Evolutionary conservation across 2,329 filamentous ascomycete species (phyloP).

Genomic region (Orbilia blumenaviensis): DNA sequence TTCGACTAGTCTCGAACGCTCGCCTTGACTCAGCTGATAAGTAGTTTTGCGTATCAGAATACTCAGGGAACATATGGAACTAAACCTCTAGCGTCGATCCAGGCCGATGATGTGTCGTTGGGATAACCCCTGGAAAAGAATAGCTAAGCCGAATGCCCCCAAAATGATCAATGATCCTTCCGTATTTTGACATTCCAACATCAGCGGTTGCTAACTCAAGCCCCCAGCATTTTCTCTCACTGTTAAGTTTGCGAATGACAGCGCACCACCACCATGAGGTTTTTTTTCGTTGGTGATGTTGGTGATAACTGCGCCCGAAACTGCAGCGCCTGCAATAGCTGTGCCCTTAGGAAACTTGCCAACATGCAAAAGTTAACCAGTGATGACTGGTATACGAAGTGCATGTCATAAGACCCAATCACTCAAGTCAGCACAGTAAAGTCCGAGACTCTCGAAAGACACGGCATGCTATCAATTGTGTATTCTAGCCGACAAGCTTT

Average conservation of each 20-base stretch:
- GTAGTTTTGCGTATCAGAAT: not conserved
- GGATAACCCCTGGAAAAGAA: constrained; percentile 23
- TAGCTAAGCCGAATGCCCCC: not conserved
- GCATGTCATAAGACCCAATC: not conserved
- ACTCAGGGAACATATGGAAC: not conserved
- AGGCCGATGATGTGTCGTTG: constrained; percentile 14
- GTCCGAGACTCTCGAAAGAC: too few species aligned
- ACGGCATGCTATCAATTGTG: not conserved
- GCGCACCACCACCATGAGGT: not conserved
- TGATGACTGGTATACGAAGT: not conserved
- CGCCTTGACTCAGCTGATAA: not conserved
- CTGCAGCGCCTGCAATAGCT: not conserved
- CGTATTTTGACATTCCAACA: not conserved
- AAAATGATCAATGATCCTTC: not conserved
- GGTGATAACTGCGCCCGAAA: not conserved
- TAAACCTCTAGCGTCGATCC: not conserved
- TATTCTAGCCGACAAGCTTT: not conserved
- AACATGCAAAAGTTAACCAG: not conserved
- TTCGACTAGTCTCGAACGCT: too few species aligned
- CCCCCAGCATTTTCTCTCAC: not conserved
- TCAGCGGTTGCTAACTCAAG: not conserved
- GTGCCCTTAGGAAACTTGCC: not conserved
- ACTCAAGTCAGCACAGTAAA: not conserved
- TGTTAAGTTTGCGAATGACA: not conserved
- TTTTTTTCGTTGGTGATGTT: not conserved